A percentile compares a stretch with the other conserved stretches of the same genome.
Conservation (phyloP, 352 stramenopile genomes). For the Peronospora belbahrii region DNA sequence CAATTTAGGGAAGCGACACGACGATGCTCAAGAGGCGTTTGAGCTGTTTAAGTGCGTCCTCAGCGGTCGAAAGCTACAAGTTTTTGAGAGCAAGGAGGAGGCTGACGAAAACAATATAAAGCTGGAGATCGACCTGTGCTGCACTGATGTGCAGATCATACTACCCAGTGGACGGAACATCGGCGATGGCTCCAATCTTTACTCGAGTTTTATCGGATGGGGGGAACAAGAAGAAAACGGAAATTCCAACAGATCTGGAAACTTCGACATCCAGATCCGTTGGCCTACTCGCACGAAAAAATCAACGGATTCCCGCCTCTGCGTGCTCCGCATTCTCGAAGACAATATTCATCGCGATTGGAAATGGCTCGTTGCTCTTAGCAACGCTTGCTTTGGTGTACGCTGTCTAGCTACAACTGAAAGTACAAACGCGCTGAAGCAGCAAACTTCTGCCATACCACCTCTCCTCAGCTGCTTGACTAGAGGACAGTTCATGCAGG, state of each 20-base stretch:
- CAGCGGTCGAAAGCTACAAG: constrained; percentile 23
- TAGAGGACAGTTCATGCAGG: constrained; percentile 66
- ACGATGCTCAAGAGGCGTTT: constrained; percentile 19
- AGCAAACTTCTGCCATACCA: constrained; percentile 2
- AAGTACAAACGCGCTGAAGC: not conserved
- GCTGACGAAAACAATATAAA: constrained; percentile 7
- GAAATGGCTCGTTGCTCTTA: constrained; percentile 57
- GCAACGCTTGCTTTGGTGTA: constrained; percentile 44
- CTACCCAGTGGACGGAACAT: constrained; percentile 23
- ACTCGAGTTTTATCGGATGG: constrained; percentile 21
- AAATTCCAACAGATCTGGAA: constrained; percentile 7
- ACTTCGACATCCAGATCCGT: constrained; percentile 30
- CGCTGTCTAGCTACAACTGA: constrained; percentile 25
- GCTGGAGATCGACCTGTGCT: constrained; percentile 33
- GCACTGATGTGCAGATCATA: constrained; percentile 26
- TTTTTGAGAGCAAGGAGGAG: constrained; percentile 23
- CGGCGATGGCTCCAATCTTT: constrained; percentile 8
- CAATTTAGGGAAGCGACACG: not conserved
- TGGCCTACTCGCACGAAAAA: constrained; percentile 8
- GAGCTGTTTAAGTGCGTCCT: constrained; percentile 33
- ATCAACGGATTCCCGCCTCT: constrained; percentile 4
- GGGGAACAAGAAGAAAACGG: constrained; percentile 10
- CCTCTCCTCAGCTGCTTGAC: constrained; percentile 57
- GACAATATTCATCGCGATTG: constrained; percentile 46
- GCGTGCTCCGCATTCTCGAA: constrained; percentile 41